Percentiles rank a stretch among this genome's conserved stretches.
Evolutionary conservation across 1,284 basidiomycete genomes (phyloP).

Genomic region (Rhodotorula sp.): DNA sequence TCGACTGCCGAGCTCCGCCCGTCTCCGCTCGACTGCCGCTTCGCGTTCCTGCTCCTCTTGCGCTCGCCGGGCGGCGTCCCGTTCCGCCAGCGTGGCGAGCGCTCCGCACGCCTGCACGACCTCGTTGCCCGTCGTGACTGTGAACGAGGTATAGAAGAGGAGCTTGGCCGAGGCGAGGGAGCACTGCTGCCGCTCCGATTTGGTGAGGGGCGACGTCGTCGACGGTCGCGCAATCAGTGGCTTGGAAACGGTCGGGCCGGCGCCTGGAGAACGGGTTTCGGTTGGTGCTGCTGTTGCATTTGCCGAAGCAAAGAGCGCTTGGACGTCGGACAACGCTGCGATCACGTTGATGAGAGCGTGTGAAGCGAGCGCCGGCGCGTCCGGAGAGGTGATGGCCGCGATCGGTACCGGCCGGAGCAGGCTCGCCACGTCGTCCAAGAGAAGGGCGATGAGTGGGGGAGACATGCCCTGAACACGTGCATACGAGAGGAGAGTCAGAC

Average conservation of each 20-base stretch:
- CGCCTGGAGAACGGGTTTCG: neutral
- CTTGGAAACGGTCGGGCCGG: neutral
- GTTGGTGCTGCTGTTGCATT: slow-evolving; percentile 1
- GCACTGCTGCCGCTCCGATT: slow-evolving; percentile 6
- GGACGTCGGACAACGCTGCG: slow-evolving; percentile 22
- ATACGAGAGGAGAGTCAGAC: no score
- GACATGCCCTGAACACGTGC: slow-evolving; percentile 4
- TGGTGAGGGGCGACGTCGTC: neutral
- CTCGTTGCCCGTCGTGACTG: neutral
- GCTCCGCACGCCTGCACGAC: neutral
- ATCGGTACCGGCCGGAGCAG: slow-evolving; percentile 20
- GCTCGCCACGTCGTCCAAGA: slow-evolving; percentile 19
- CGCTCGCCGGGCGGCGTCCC: slow-evolving; percentile 12
- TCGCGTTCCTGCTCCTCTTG: slow-evolving; percentile 10
- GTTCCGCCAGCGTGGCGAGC: slow-evolving; percentile 3
- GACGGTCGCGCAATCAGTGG: slow-evolving; percentile 18
- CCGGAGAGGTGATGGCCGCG: neutral
- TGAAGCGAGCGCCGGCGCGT: slow-evolving; percentile 4
- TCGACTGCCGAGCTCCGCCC: neutral
- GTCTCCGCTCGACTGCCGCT: neutral
- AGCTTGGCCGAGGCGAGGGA: slow-evolving; percentile 24
- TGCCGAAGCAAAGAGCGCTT: slow-evolving; percentile 9
- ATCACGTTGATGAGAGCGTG: slow-evolving; percentile 10
- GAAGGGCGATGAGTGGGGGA: slow-evolving; percentile 16
- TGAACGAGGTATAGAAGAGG: slow-evolving; percentile 23